Percentiles rank a stretch among this genome's conserved stretches.
Conservation (phyloP, 2,329 filamentous ascomycete species). For the Penicillium occitanis region DNA sequence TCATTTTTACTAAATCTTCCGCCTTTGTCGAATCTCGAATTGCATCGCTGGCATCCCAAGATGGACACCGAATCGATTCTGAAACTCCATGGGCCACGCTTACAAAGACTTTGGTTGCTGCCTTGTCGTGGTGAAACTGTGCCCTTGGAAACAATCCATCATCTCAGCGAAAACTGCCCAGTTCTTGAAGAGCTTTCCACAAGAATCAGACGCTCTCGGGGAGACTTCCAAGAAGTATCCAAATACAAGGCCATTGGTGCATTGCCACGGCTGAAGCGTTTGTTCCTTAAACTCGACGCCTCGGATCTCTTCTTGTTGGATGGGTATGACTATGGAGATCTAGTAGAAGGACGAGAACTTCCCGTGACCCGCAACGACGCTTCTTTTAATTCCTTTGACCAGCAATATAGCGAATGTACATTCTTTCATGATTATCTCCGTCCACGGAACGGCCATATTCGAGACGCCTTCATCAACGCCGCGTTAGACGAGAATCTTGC, state of each 20-base stretch:
- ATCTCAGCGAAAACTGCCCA: neutral
- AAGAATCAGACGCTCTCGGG: neutral
- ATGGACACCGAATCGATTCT: neutral
- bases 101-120: neutral
- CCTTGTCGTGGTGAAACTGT: neutral
- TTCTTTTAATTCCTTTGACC: neutral
- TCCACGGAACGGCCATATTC: constrained; percentile 1
- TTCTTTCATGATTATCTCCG: neutral
- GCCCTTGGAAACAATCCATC: neutral
- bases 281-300: neutral
- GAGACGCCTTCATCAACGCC: constrained; percentile 1
- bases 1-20: neutral
- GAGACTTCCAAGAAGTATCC: neutral
- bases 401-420: neutral
- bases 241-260: neutral
- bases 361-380: neutral
- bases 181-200: constrained; percentile 5
- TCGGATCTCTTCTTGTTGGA: neutral
- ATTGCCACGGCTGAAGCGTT: neutral
- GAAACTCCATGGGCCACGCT: neutral
- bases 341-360: neutral
- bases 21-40: neutral
- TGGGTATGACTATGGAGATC: neutral
- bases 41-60: neutral
- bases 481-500: neutral